phyloP scores from a whole-genome alignment of 495 filamentous ascomycete genomes.

The Podospora pseudocomata region DNA sequence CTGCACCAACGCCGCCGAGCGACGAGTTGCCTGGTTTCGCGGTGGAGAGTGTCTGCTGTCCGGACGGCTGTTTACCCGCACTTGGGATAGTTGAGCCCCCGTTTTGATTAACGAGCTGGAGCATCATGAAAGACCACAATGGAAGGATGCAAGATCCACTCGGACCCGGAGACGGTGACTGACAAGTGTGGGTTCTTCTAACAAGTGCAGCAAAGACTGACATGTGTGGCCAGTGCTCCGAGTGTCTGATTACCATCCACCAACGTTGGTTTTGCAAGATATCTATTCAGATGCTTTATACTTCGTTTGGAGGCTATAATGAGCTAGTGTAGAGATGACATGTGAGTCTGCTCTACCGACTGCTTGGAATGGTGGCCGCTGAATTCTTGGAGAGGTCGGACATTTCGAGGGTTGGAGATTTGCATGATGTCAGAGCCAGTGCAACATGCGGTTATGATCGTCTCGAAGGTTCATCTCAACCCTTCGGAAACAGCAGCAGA shows the following conservation, averaged over 20 bases:
- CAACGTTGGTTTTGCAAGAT: not conserved
- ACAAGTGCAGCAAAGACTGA: not conserved
- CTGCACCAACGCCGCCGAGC: no score
- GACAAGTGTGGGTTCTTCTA: not conserved
- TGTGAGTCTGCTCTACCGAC: not conserved
- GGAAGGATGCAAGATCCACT: not conserved
- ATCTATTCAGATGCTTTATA: no score
- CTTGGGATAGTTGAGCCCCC: not conserved
- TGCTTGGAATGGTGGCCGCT: not conserved
- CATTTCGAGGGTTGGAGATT: not conserved
- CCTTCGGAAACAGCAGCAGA: not conserved
- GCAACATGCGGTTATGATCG: not conserved
- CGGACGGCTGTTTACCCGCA: not conserved
- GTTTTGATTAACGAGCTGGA: not conserved
- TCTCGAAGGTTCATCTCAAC: not conserved
- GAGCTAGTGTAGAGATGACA: not conserved
- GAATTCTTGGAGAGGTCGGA: not conserved
- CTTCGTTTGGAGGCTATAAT: no score
- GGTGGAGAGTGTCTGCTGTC: not conserved
- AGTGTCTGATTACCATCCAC: not conserved
- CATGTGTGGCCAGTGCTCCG: no score
- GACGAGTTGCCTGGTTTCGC: not conserved
- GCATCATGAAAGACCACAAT: not conserved
- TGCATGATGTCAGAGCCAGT: not conserved
- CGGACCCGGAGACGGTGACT: not conserved